A percentile compares a stretch with the other conserved stretches of the same genome.
Conservation (phyloP, 306 rosid species). For the Abrus precatorius region DNA sequence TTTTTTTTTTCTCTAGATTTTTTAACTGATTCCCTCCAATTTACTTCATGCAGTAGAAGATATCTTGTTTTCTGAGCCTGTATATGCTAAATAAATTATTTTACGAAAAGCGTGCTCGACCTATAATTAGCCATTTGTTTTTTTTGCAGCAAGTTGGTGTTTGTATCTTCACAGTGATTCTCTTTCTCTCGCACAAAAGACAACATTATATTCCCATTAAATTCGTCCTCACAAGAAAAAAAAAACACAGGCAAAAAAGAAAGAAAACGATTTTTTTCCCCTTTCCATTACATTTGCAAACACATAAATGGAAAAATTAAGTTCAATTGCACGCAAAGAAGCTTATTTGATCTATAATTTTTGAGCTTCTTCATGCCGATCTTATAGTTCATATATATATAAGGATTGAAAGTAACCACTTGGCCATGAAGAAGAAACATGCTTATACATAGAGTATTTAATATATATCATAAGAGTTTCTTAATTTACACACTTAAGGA, state of each 20-base stretch:
- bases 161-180: conserved; percentile 2
- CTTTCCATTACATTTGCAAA: conserved; percentile 16
- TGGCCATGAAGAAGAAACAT: conserved; percentile 13
- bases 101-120: not conserved
- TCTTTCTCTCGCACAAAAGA: not conserved
- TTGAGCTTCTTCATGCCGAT: not conserved
- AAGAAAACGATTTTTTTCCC: not conserved
- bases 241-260: not conserved
- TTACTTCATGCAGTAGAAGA: conserved; percentile 1
- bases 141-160: conserved; percentile 3
- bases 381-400: not conserved
- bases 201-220: not conserved
- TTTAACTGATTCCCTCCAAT: not conserved
- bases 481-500: not conserved
- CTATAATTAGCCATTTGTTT: not conserved
- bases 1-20: not conserved
- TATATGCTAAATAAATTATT: not conserved
- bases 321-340: not conserved
- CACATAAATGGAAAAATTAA: not conserved
- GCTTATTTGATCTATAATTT: not conserved
- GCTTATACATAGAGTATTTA: not conserved
- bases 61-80: conserved; percentile 6
- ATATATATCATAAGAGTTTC: not conserved
- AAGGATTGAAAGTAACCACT: not conserved
- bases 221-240: not conserved